phyloP scores from a whole-genome alignment of 345 rosid genomes.

The Sonneratia alba region DNA sequence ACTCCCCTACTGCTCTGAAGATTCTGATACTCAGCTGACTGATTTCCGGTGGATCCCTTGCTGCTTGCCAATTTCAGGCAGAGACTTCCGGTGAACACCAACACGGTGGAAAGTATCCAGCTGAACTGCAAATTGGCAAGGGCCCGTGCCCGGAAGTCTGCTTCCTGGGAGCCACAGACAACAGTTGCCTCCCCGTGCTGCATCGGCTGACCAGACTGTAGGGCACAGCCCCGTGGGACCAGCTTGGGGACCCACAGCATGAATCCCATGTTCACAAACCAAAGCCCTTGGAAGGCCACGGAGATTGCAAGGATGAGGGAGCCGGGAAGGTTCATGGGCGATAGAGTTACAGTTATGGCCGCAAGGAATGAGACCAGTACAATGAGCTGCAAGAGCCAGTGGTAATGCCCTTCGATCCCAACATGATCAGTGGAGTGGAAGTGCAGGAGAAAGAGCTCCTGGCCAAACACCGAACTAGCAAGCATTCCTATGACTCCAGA shows the following conservation, averaged over 20 bases:
- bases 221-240: conserved; percentile 54
- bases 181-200: conserved; percentile 41
- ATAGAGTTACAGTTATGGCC: conserved; percentile 35
- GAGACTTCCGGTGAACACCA: conserved; percentile 45
- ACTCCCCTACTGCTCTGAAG: conserved; percentile 28
- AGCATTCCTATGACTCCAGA: conserved; percentile 49
- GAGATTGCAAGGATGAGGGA: conserved; percentile 56
- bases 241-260: conserved; percentile 68
- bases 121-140: conserved; percentile 86
- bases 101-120: conserved; percentile 62
- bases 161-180: conserved; percentile 41
- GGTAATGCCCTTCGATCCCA: conserved; percentile 88
- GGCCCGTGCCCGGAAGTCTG: conserved; percentile 62
- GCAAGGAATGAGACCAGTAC: conserved; percentile 51
- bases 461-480: conserved; percentile 55
- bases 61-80: conserved; percentile 41
- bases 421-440: conserved; percentile 80
- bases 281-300: conserved; percentile 67
- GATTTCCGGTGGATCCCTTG: conserved; percentile 15
- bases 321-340: conserved; percentile 41
- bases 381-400: conserved; percentile 76
- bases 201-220: conserved; percentile 21
- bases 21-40: conserved; percentile 34
- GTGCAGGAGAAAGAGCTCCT: conserved; percentile 77
- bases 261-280: conserved; percentile 85